Evolutionary conservation across 495 filamentous ascomycete species (phyloP), one percentile per base, ranked within the genome.

Genomic region (Daldinia loculata): DNA sequence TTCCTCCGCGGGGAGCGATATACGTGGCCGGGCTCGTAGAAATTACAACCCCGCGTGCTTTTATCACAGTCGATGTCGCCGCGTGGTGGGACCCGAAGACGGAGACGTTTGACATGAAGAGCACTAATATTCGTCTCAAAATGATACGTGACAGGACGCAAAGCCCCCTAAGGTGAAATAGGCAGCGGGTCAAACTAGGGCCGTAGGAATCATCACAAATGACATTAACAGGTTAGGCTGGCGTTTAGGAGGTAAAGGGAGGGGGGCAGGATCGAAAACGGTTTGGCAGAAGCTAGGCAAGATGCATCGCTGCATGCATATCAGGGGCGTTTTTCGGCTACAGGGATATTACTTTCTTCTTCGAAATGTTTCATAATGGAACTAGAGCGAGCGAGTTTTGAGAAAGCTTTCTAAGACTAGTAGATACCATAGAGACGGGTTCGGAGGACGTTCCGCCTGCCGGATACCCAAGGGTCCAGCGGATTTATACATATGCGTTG

Each of bases 1-100:
- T 85, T 27, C 85, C 89, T 38, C 89, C 86, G 9, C 84, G 89
- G 26, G 92, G 92, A 2, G 84, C 84, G 26, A 85, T 94, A 56
- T 76, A 85, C 15, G 81, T 95, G 22, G 79, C 79, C 19, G 92
- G 92, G 0, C 79, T 92, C 2, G 85, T 96, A 0, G 89, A 90
- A 59, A 53, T 95, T 1, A 80, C 84, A 30, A 88, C 90, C 1
- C 75, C 85, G 0, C 86, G 80, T 56, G 89, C 68, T 6, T 57
- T 63, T 24, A 14, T 82, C 19, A 72, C 73, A 2, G 19, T 82
- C 14, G 79, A 80, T 39, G 75, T 72, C 0, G 1, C 9, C 4
- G 71, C 61, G 11, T 78, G 66, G 58, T 78, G 76, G 76, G 69
- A 78, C 56, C 74, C 76, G 2, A 70, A 73, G 53, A 73, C 74